Evolutionary conservation across 495 filamentous ascomycete genomes (phyloP), one percentile per base, ranked within the genome.

Genomic region (Penicillium canescens): DNA sequence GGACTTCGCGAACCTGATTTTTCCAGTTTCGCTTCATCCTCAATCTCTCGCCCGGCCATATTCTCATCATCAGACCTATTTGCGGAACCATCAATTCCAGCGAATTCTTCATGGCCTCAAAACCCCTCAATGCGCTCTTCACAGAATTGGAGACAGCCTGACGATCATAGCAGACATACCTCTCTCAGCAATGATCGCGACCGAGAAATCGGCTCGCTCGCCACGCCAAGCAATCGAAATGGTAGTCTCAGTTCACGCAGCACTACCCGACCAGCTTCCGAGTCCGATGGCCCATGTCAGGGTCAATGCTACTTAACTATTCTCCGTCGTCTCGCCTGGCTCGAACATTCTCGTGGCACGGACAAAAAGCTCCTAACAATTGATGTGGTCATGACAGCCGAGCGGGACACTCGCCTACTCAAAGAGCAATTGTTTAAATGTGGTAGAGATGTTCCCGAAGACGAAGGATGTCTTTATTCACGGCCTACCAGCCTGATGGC

Each of bases 161-260:
- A 40, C 38, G 38, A 40, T 20, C 16, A 40, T 7, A 40, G 16
- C 38, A 40, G 16, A 21, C 16, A 21, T 20, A 40, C 38, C 38
- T 40, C 38, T 39, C 37, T 39, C 37, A 39, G 37, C 37, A 39
- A 39, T 40, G 38, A 40, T 40, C 38, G 38, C 38, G 38, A 40
- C 16, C 16, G 38, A 40, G 16, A 20, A 21, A 40, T 40, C 38
- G 38, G 38, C 38, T 40, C 38, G 38, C 38, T 40, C 16, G 16
- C 38, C 16, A 21, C 16, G 6, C 38, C 38, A 40, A 21, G 16
- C 38, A 21, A 20, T 8, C 16, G 38, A 40, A 40, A 40, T 40
- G 16, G 38, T 21, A 40, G 38, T 40, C 38, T 40, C 16, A 40
- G 38, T 20, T 21, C 38, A 40, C 37, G 37, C 37, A 20, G 16